Conservation (phyloP, 2,329 filamentous ascomycete species). For the Ramularia endophylla region DNA sequence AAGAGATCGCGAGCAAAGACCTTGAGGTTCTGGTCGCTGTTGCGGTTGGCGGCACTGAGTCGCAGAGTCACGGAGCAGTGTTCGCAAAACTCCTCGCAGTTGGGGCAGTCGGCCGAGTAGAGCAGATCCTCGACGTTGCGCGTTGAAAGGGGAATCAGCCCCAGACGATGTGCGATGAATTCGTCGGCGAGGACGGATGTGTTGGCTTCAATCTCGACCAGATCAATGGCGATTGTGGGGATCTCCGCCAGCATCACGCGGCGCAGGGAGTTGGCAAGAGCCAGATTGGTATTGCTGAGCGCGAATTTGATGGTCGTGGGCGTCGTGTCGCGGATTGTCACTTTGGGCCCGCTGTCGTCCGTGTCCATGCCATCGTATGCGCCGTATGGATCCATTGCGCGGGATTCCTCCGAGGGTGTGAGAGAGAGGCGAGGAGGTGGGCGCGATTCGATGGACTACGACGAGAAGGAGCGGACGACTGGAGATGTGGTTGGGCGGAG, state of each 20-base stretch:
- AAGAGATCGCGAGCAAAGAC: conserved; percentile 89
- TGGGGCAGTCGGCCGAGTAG: conserved; percentile 81
- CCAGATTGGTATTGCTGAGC: conserved; percentile 79
- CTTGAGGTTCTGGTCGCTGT: conserved; percentile 80
- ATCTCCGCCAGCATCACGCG: conserved; percentile 90
- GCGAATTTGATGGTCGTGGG: conserved; percentile 82
- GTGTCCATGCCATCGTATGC: conserved; percentile 17
- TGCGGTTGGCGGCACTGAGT: conserved; percentile 66
- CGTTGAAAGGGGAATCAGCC: conserved; percentile 80
- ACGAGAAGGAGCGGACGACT: no score
- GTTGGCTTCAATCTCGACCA: conserved; percentile 88
- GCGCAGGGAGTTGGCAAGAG: conserved; percentile 88
- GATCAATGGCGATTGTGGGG: conserved; percentile 87
- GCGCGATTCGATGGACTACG: no score
- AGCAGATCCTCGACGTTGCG: conserved; percentile 74
- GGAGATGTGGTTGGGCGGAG: no score
- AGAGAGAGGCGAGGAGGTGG: no score
- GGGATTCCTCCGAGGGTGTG: not conserved
- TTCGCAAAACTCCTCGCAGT: conserved; percentile 93
- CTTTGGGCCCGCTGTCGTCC: conserved; percentile 21
- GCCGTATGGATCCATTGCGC: conserved; percentile 16
- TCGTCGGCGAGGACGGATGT: conserved; percentile 95
- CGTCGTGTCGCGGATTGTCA: conserved; percentile 54
- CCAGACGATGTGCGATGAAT: conserved; percentile 87
- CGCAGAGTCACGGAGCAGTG: conserved; percentile 80